Evolutionary conservation across 257 asterid species (phyloP), one percentile per base, ranked within the genome.

Genomic region (Hygrophila difformis): DNA sequence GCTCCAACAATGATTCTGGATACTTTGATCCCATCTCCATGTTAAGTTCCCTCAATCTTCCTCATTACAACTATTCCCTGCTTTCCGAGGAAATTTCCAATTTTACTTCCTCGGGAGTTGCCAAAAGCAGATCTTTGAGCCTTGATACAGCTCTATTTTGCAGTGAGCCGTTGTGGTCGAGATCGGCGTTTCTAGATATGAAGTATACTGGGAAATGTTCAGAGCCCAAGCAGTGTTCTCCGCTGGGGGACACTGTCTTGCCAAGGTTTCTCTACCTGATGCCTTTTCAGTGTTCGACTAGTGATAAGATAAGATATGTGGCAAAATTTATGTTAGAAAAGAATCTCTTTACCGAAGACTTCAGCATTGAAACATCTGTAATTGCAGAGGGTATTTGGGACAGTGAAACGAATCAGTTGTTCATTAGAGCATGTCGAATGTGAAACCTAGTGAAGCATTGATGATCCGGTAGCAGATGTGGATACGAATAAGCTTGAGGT

Each of bases 301-400:
- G 41, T 5, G 66, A 68, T 19, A 45, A 61, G 70, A 13, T 66
- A 6, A 56, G 79, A 59, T 70, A 55, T 64, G 1, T 39, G 21
- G 37, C 71, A 1, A 26, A 21, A 2, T 79, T 77, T 59, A 3
- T 26, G 31, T 59, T 20, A 14, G 51, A 53, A 18, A 1, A 3
- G 1, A 34, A 21, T 31, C 53, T 61, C 21, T 5, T 0, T 20
- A 9, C 26, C 55, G 34, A 11, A 14, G 26, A 31, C 18, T 46
- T 72, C 50, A 52, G 56, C 31, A 44, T 54, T 1, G 54, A 55
- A 18, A 51, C 60, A 0, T 51, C 73, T 3, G 56, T 74, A 47
- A 53, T 77, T n/a, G 87, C 76, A 2, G 93, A 84, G 75, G 85
- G 78, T 23, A 61, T 65, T 9, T 84, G 94, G 94, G 74, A 79